Evolutionary conservation across 176 grass and related monocot genomes (phyloP), one percentile per base, ranked within the genome.

Genomic region (Eremochloa ophiuroides): DNA sequence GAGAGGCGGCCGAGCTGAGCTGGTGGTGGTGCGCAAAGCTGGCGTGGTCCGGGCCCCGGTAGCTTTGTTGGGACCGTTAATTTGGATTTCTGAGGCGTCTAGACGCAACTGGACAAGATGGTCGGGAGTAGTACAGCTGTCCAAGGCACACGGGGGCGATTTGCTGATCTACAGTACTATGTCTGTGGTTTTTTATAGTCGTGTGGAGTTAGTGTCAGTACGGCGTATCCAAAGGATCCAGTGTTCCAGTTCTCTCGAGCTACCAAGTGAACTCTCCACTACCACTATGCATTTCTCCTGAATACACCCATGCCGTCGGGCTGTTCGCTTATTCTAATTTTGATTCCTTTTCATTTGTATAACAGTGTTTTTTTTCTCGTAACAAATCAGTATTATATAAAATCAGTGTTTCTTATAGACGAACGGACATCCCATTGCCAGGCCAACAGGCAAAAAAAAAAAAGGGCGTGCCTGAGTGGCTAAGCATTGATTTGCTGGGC

Each of bases 401-500:
- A n/a, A n/a, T n/a, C n/a, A n/a, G n/a, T n/a, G n/a, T n/a, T n/a
- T n/a, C n/a, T n/a, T n/a, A n/a, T n/a, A n/a, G n/a, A n/a, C n/a
- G n/a, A n/a, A n/a, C n/a, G n/a, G n/a, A n/a, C n/a, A n/a, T n/a
- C n/a, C n/a, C n/a, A n/a, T n/a, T n/a, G n/a, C 78, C 50, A 20
- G 22, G 46, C 42, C 81, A 70, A 22, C 50, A 41, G 30, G 23
- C 40, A 60, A 23, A 31, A 15, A 3, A 70, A n/a, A 60, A 23
- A 31, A 15, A 3, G 76, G 28, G 13, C 61, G 14, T 29, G 30
- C 22, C n/a, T 3, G 37, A n/a, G 11, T 61, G 59, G 59, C 59
- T 28, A 29, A 46, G 44, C 47, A 71, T 71, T 39, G 56, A 81
- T 82, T 89, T 82, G 78, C 87, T 77, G 65, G 35, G 44, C 87